Base-by-base conservation (phyloP, 768 basidiomycete species). In the Agaricus sinodeliciosus region DNA sequence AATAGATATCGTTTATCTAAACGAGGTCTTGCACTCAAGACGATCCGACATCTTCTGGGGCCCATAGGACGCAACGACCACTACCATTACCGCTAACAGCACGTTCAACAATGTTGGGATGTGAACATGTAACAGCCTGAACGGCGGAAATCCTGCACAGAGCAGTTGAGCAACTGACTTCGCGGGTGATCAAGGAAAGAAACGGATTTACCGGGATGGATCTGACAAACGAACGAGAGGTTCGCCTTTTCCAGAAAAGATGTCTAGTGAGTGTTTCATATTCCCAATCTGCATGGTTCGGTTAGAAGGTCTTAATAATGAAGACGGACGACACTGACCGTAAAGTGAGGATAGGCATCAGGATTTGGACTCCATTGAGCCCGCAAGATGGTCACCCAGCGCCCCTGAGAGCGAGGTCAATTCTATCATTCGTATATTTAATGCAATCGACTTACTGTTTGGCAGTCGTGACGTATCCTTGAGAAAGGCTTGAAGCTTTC, bases 121-220 rank as follows among this genome's bases (percentile, higher is more conserved):
- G 90, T 12, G 87, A 89, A 59, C 85, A 87, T 7, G 90, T 89
- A n/a, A 92, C 90, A n/a, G 90, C 89, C 67, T 91, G 90, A 3
- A 85, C 84, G 1, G 90, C 90, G 18, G 85, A 80, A 55, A 92
- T 84, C 57, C 87, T 90, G 56, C 43, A 28, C 12, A 22, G 12
- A 34, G 22, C 31, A 27, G 12, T 44, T 59, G 49, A 49, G 45
- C 22, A 51, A 55, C 27, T 58, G 18, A 47, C 15, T 40, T n/a
- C 6, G 22, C 22, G 22, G 8, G 31, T 11, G 6, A 31, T 4
- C 6, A 7, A 31, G 11, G 27, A 42, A 42, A 36, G 42, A 22
- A 27, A 34, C 25, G 44, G 8, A 41, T 76, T 39, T 61, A 87
- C 87, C 74, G 72, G 25, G 65, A 60, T 40, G 66, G 70, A 64